Evolutionary conservation across 75 land plant species (phyloP).

Genomic region (Pseudotsuga menziesii): DNA sequence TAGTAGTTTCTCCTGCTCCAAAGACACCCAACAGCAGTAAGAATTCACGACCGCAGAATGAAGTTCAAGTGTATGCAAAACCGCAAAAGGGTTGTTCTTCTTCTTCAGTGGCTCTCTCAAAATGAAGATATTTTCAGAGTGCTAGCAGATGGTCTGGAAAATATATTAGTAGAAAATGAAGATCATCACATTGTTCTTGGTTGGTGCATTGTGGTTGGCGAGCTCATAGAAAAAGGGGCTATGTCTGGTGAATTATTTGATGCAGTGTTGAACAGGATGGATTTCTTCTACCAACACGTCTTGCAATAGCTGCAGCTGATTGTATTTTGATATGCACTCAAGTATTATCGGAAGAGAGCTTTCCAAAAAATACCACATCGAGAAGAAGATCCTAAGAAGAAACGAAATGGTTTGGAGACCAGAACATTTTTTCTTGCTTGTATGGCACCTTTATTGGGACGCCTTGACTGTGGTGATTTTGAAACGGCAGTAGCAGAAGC

Average conservation of each 20-base stretch:
- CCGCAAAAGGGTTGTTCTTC: constrained; percentile 26
- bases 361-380: no score
- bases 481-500: constrained; percentile 39
- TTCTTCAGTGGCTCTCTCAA: constrained; percentile 58
- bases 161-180: constrained; percentile 23
- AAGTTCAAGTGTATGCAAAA: constrained; percentile 33
- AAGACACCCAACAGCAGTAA: no score
- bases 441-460: constrained; percentile 60
- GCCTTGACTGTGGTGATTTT: constrained; percentile 42
- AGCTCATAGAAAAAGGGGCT: constrained; percentile 25
- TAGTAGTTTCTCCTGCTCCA: no score
- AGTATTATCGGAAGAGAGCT: constrained; percentile 26
- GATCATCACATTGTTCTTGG: constrained; percentile 53
- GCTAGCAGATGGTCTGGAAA: constrained; percentile 29
- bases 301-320: constrained; percentile 72
- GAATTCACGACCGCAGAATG: no score
- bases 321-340: constrained; percentile 45
- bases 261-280: constrained; percentile 44
- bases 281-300: constrained; percentile 62
- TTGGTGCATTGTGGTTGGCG: constrained; percentile 57
- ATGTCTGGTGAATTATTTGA: not conserved
- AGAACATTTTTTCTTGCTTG: constrained; percentile 67
- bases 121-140: constrained; percentile 32
- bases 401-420: no score
- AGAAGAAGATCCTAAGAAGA: no score